A percentile compares a stretch with the other conserved stretches of the same genome.
These are phyloP conservation scores for Pleurotus pulmonarius DNA, from an alignment of 768 basidiomycete genomes.

Conservation along the genomic window DNA sequence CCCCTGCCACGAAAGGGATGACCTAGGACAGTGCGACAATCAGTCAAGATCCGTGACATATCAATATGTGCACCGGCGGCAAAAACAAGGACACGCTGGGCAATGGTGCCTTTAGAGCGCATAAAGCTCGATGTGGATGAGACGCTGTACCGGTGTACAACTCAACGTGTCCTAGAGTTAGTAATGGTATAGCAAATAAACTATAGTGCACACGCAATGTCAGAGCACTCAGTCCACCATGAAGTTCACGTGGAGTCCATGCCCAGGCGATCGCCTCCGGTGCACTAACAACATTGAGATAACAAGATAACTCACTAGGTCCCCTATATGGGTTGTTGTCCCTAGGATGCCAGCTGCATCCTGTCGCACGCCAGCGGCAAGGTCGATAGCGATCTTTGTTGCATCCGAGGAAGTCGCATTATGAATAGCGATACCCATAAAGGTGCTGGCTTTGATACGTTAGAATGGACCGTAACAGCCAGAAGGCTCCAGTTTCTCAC, in stretches of 20 bases:
- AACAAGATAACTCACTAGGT: conserved; percentile 58
- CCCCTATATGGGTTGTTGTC: conserved; percentile 73
- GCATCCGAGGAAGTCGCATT: conserved; percentile 57
- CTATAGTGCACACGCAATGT: too few relatives aligned
- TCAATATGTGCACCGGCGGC: not conserved
- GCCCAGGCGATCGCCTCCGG: too few relatives aligned
- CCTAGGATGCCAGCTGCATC: conserved; percentile 76
- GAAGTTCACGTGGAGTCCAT: too few relatives aligned
- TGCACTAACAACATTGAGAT: not conserved
- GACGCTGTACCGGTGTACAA: too few relatives aligned
- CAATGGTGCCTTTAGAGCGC: too few relatives aligned
- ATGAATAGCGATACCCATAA: conserved; percentile 85
- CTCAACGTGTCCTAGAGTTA: too few relatives aligned
- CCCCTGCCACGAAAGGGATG: conserved; percentile 86
- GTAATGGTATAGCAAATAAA: too few relatives aligned
- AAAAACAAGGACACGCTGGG: too few relatives aligned
- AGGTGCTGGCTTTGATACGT: conserved; percentile 50
- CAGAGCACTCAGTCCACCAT: too few relatives aligned
- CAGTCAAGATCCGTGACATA: conserved; percentile 12
- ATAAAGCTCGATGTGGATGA: too few relatives aligned
- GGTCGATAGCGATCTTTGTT: conserved; percentile 43
- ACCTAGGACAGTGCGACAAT: conserved; percentile 43
- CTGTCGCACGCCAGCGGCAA: conserved; percentile 76
- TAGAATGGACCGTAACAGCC: conserved; percentile 18
- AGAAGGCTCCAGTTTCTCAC: conserved; percentile 19